Conservation (phyloP, 1,284 basidiomycete genomes). For the Irpex lacteus region DNA sequence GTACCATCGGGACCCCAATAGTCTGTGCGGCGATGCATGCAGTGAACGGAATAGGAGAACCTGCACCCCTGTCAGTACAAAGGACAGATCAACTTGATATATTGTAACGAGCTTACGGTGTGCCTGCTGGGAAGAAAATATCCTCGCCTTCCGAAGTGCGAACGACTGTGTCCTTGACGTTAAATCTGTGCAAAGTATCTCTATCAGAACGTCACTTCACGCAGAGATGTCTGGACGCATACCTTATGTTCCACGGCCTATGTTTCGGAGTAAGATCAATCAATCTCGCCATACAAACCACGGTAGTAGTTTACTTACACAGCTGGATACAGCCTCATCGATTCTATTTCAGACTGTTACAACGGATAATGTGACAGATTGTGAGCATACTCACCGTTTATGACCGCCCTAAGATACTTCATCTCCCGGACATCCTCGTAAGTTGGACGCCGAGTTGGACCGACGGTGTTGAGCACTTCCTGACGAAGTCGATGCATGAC, state of each 20-base stretch:
- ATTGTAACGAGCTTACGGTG: conserved; percentile 15
- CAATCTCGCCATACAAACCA: conserved; percentile 11
- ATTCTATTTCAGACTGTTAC: conserved; percentile 19
- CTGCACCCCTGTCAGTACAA: conserved; percentile 7
- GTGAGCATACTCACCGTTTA: conserved; percentile 19
- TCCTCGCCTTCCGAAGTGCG: conserved; percentile 22
- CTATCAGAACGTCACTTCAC: too few relatives aligned
- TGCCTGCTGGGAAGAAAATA: conserved; percentile 23
- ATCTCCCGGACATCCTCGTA: conserved; percentile 38
- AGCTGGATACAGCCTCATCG: conserved; percentile 30
- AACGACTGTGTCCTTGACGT: conserved; percentile 19
- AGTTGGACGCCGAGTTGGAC: conserved; percentile 31
- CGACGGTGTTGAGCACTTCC: conserved; percentile 38
- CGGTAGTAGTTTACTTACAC: conserved; percentile 30
- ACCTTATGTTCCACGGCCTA: conserved; percentile 28
- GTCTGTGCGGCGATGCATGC: conserved; percentile 29
- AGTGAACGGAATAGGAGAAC: conserved; percentile 23
- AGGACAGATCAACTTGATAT: neutral
- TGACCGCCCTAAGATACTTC: conserved; percentile 35
- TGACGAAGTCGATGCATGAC: conserved; percentile 35
- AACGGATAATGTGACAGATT: neutral
- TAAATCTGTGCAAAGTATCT: neutral
- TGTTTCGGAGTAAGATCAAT: too few relatives aligned
- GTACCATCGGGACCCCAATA: conserved; percentile 29
- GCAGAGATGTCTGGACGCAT: neutral